Conservation (phyloP, 306 rosid species). For the Sesbania bispinosa region DNA sequence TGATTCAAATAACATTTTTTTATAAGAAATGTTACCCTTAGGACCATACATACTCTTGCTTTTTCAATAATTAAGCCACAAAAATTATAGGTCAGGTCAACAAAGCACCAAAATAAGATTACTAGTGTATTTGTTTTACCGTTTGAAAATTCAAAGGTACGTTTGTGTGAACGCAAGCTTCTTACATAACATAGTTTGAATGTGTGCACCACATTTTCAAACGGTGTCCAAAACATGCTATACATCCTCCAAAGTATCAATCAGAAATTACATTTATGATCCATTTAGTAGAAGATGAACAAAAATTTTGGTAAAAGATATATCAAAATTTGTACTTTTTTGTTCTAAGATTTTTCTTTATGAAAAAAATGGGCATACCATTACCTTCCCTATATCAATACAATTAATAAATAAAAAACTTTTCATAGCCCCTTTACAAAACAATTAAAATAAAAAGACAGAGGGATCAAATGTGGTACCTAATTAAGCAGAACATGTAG, state of each 20-base stretch:
- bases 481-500: slow-evolving; percentile 44
- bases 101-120: too few relatives aligned
- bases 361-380: background rate
- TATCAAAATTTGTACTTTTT: background rate
- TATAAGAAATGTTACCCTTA: background rate
- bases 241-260: background rate
- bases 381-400: background rate
- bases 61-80: background rate
- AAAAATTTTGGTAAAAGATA: background rate
- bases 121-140: too few relatives aligned
- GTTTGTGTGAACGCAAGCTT: too few relatives aligned
- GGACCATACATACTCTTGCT: background rate
- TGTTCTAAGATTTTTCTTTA: background rate
- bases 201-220: too few relatives aligned
- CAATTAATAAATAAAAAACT: background rate
- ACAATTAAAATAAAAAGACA: background rate
- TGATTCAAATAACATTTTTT: background rate
- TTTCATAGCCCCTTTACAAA: background rate
- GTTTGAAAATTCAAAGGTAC: too few relatives aligned
- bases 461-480: slow-evolving; percentile 22
- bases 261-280: background rate
- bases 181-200: too few relatives aligned
- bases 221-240: too few relatives aligned
- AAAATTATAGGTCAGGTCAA: background rate
- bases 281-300: background rate